Evolutionary conservation across 2,329 filamentous ascomycete genomes (phyloP), one percentile per base, ranked within the genome.

Genomic region (Macrophomina pseudophaseolina): DNA sequence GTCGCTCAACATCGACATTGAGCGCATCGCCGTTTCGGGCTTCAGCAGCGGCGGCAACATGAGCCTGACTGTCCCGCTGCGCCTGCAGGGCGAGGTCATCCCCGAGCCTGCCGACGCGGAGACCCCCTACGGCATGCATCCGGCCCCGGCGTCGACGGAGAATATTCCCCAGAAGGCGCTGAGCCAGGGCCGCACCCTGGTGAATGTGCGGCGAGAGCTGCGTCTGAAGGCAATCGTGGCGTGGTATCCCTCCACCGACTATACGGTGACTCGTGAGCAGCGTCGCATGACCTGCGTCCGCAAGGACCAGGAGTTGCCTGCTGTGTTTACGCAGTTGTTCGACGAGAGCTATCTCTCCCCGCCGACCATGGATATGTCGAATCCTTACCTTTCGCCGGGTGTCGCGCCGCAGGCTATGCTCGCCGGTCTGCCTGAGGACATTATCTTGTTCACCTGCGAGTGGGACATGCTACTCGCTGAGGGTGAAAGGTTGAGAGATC

Each of bases 391-490:
- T 1, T 85, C 82, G 7, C 87, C 87, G 0, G 85, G 85, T 38
- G 82, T 85, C 9, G 87, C 87, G 1, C 80, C 84, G 0, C 80
- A 83, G 23, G 75, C 81, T 33, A 82, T 87, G 72, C 80, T 90
- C n/a, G 72, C 75, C 33, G 81, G 80, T 1, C 74, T 90, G 1
- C 87, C 87, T 0, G 79, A 84, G n/a, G 84, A 88, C 67, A 84
- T 89, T 54, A 86, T 88, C 66, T 76, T 89, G 70, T 87, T 86
- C 72, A 85, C 86, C 51, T 89, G 87, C 73, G 87, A 90, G 73
- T 89, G 85, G 85, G 87, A 90, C 72, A 89, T 89, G 87, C 78
- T 90, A 14, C 79, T 88, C n/a, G 82, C 83, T 14, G 87, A 90
- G 73, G 87, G 86, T 5, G 80, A 89, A 68, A 80, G 82, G 4